Evolutionary conservation across 495 filamentous ascomycete species (phyloP).

Genomic region (Oidiodendron maius): DNA sequence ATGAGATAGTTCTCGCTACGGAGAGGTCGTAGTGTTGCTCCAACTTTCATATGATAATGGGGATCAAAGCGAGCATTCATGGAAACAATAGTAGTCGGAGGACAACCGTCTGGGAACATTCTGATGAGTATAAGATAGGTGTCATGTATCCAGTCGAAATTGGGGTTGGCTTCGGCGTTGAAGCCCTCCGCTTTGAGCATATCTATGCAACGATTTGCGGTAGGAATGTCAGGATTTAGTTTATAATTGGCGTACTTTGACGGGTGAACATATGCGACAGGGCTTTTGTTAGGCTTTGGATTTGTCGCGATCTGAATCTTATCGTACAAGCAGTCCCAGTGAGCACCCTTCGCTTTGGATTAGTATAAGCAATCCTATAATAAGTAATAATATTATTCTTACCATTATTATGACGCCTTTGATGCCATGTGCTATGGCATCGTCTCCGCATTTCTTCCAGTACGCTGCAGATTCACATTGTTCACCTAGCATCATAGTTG

Average conservation of each 20-base stretch:
- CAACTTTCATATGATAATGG: conserved; percentile 52
- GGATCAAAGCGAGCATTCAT: conserved; percentile 56
- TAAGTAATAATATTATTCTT: conserved; percentile 2
- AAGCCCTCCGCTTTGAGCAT: conserved; percentile 41
- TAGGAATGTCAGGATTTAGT: conserved; percentile 46
- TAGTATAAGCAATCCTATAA: background rate
- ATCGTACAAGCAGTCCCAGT: conserved; percentile 48
- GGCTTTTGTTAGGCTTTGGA: conserved; percentile 46
- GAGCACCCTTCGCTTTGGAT: conserved; percentile 38
- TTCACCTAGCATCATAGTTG: conserved; percentile 63
- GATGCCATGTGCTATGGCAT: conserved; percentile 46
- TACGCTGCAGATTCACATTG: conserved; percentile 49
- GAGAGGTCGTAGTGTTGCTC: conserved; percentile 42
- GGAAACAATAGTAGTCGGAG: conserved; percentile 51
- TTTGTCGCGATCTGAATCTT: conserved; percentile 50
- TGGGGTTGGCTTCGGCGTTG: conserved; percentile 37
- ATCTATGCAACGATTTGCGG: conserved; percentile 35
- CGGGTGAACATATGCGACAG: conserved; percentile 53
- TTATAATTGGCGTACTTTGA: conserved; percentile 51
- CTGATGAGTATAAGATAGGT: conserved; percentile 56
- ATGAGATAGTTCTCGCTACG: conserved; percentile 39
- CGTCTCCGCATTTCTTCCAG: conserved; percentile 57
- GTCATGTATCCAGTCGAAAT: conserved; percentile 62
- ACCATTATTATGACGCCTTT: conserved; percentile 61
- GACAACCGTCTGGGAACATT: conserved; percentile 53